A percentile compares a stretch with the other conserved stretches of the same genome.
phyloP scores from a whole-genome alignment of 176 grass and related monocot genomes.

The Alopecurus myosuroides region DNA sequence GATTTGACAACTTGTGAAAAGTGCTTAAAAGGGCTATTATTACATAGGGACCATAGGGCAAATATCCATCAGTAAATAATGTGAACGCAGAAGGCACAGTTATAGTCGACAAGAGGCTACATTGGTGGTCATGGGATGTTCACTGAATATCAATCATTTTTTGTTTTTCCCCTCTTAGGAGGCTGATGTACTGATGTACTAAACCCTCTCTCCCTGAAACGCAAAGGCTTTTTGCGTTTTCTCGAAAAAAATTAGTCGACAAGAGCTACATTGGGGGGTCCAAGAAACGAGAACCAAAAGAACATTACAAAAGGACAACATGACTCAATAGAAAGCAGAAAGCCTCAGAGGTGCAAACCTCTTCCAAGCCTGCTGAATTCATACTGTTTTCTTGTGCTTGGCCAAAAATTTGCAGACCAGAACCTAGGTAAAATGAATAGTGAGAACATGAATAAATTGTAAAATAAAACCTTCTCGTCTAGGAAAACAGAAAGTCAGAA shows the following conservation, averaged over 20 bases:
- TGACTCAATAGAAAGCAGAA: conserved; percentile 4
- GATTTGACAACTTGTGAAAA: background rate
- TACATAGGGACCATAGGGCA: background rate
- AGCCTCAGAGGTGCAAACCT: conserved; percentile 40
- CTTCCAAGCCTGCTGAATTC: conserved; percentile 26
- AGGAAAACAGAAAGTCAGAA: background rate
- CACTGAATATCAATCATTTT: too few relatives aligned
- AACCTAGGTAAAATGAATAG: conserved; percentile 25
- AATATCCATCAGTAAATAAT: background rate
- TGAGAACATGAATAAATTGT: conserved; percentile 11
- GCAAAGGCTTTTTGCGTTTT: too few relatives aligned
- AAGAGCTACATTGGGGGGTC: conserved; percentile 5
- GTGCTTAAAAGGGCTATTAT: background rate
- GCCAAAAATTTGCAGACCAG: conserved; percentile 21
- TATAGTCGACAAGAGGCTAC: background rate
- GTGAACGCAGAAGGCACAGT: background rate
- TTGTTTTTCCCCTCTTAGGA: too few relatives aligned
- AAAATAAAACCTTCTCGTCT: background rate
- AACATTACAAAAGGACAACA: background rate
- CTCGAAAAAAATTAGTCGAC: too few relatives aligned
- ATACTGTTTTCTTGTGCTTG: conserved; percentile 29
- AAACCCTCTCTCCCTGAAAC: too few relatives aligned
- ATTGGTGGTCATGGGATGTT: too few relatives aligned
- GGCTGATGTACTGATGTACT: too few relatives aligned
- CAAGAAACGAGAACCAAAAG: background rate